These are phyloP conservation scores for Seiridium unicorne DNA, from an alignment of 2,329 filamentous ascomycete species.

Conservation along the genomic window DNA sequence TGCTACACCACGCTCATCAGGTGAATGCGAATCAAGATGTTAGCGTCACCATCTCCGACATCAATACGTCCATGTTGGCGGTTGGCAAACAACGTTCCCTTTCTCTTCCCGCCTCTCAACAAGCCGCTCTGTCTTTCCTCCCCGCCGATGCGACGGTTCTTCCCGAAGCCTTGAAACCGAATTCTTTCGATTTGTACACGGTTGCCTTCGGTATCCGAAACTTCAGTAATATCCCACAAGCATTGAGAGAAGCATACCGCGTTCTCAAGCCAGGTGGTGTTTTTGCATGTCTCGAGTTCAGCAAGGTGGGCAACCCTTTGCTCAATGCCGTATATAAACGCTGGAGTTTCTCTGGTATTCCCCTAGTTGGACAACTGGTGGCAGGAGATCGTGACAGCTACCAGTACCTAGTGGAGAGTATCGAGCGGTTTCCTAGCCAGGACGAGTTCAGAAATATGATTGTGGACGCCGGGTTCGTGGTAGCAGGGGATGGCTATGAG, in stretches of 20 bases:
- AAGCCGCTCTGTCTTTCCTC: slow-evolving; percentile 67
- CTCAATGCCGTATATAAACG: slow-evolving; percentile 88
- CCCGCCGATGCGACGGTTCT: slow-evolving; percentile 88
- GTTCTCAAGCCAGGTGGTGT: slow-evolving; percentile 93
- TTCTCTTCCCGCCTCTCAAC: slow-evolving; percentile 52
- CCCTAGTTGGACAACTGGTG: slow-evolving; percentile 91
- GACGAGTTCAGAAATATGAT: slow-evolving; percentile 83
- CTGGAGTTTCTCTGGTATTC: slow-evolving; percentile 94
- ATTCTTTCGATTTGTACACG: slow-evolving; percentile 90
- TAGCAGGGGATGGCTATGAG: slow-evolving; percentile 82
- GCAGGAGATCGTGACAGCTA: slow-evolving; percentile 94
- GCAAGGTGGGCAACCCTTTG: slow-evolving; percentile 72
- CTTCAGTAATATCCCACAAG: slow-evolving; percentile 87
- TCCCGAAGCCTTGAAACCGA: slow-evolving; percentile 55
- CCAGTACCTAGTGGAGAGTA: slow-evolving; percentile 98
- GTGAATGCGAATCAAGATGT: slow-evolving; percentile 79
- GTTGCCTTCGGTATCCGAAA: slow-evolving; percentile 97
- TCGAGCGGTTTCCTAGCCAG: slow-evolving; percentile 88
- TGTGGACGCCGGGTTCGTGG: slow-evolving; percentile 76
- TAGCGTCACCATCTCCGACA: slow-evolving; percentile 88
- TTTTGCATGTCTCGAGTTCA: slow-evolving; percentile 96
- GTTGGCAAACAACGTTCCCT: slow-evolving; percentile 81
- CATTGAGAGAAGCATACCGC: slow-evolving; percentile 78
- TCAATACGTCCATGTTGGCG: slow-evolving; percentile 91
- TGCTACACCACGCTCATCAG: slow-evolving; percentile 82